phyloP scores from a whole-genome alignment of 495 filamentous ascomycete species.

The Rhypophila decipiens region DNA sequence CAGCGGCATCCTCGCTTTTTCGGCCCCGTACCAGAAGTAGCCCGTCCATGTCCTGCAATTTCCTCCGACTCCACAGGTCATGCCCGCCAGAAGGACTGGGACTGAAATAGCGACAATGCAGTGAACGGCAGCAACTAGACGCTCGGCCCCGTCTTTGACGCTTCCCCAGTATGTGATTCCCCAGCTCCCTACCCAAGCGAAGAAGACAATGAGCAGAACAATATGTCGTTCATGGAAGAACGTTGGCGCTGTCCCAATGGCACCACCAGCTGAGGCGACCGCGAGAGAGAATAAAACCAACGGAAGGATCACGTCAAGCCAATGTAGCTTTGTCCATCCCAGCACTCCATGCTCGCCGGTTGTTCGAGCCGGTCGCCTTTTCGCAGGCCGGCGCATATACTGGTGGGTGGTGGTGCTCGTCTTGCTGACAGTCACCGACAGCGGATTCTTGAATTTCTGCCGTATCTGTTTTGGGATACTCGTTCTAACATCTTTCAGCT shows the following conservation, averaged over 20 bases:
- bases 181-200: background rate
- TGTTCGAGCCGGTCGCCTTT: too few species aligned
- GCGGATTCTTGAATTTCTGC: too few species aligned
- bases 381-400: too few species aligned
- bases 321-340: too few species aligned
- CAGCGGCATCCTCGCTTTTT: background rate
- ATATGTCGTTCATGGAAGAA: background rate
- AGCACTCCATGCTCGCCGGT: too few species aligned
- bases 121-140: background rate
- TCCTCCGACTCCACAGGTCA: background rate
- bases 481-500: background rate
- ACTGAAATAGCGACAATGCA: background rate
- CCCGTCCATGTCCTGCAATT: background rate
- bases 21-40: background rate
- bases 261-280: background rate
- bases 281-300: background rate
- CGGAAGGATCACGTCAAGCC: too few species aligned
- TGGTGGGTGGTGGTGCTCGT: too few species aligned
- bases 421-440: too few species aligned
- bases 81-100: background rate
- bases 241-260: background rate
- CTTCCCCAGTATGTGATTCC: background rate
- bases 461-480: too few species aligned
- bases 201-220: background rate
- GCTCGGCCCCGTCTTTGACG: background rate